Conservation (phyloP, 2,329 filamentous ascomycete genomes). For the Claviceps sp. region DNA sequence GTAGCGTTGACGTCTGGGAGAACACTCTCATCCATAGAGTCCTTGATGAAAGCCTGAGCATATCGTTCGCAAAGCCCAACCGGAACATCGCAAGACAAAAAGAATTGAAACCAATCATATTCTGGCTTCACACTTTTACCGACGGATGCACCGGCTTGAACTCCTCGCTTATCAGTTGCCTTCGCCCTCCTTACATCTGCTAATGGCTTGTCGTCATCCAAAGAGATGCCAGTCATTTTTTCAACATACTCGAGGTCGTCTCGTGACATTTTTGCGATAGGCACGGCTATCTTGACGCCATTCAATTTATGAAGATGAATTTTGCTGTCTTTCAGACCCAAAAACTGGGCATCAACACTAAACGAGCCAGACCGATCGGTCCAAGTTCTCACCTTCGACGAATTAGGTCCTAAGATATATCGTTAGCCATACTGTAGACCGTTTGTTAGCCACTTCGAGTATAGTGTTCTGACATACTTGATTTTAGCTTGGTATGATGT, state of each 20-base stretch:
- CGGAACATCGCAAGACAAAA: conserved; percentile 81
- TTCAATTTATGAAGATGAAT: conserved; percentile 97
- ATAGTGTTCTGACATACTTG: conserved; percentile 44
- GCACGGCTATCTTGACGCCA: conserved; percentile 95
- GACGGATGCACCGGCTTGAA: conserved; percentile 46
- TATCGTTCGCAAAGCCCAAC: conserved; percentile 92
- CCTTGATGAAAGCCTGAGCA: conserved; percentile 72
- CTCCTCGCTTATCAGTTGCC: conserved; percentile 15
- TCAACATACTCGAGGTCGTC: conserved; percentile 95
- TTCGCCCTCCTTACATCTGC: conserved; percentile 61
- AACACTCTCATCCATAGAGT: conserved; percentile 93
- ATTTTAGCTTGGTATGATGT: conserved; percentile 45
- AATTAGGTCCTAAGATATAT: conserved; percentile 59
- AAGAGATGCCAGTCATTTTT: conserved; percentile 67
- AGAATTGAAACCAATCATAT: conserved; percentile 99
- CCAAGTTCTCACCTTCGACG: conserved; percentile 76
- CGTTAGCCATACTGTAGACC: not conserved
- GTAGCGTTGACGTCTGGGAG: conserved; percentile 77
- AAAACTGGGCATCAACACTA: conserved; percentile 92
- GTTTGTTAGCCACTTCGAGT: not conserved
- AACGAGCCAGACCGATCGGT: conserved; percentile 92
- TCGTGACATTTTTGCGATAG: conserved; percentile 86
- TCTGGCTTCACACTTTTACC: conserved; percentile 51
- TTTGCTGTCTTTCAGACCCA: conserved; percentile 88
- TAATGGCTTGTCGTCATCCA: conserved; percentile 89